Percentiles rank a stretch among this genome's conserved stretches.
These are phyloP conservation scores for Fraxinus quadrangulata DNA, from an alignment of 257 asterid species.

Conservation along the genomic window DNA sequence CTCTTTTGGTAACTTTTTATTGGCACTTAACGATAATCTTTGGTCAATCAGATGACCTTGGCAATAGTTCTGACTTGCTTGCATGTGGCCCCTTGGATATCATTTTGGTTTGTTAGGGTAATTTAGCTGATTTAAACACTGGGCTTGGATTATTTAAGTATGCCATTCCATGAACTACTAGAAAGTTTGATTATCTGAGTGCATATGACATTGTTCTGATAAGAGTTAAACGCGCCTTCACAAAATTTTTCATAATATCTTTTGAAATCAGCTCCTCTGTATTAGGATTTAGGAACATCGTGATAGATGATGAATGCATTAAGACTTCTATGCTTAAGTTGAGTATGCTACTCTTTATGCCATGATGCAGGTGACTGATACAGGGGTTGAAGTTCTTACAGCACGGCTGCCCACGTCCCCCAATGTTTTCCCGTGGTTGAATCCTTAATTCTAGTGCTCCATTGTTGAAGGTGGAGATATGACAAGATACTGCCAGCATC, in stretches of 20 bases:
- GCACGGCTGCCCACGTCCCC: constrained; percentile 92
- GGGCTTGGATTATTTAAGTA: background rate
- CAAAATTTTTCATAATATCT: background rate
- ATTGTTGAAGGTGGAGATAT: constrained; percentile 8
- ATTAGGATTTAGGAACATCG: background rate
- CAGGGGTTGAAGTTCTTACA: constrained; percentile 92
- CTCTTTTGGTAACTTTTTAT: constrained; percentile 63
- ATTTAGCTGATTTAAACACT: too few relatives aligned
- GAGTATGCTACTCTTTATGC: background rate
- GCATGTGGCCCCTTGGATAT: background rate
- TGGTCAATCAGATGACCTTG: background rate
- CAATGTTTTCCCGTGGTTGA: constrained; percentile 81
- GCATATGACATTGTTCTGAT: background rate
- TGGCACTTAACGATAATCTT: background rate
- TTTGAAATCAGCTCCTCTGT: background rate
- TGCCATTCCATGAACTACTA: background rate
- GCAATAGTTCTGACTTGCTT: background rate
- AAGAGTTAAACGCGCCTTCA: background rate
- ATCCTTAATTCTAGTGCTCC: constrained; percentile 34
- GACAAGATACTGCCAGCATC: background rate
- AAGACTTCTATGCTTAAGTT: background rate
- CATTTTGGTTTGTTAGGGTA: too few relatives aligned
- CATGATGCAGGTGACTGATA: constrained; percentile 72
- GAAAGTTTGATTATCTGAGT: background rate
- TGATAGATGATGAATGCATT: background rate